Evolutionary conservation across 2,329 filamentous ascomycete genomes (phyloP), one percentile per base, ranked within the genome.

Genomic region (Trichoderma sp.): DNA sequence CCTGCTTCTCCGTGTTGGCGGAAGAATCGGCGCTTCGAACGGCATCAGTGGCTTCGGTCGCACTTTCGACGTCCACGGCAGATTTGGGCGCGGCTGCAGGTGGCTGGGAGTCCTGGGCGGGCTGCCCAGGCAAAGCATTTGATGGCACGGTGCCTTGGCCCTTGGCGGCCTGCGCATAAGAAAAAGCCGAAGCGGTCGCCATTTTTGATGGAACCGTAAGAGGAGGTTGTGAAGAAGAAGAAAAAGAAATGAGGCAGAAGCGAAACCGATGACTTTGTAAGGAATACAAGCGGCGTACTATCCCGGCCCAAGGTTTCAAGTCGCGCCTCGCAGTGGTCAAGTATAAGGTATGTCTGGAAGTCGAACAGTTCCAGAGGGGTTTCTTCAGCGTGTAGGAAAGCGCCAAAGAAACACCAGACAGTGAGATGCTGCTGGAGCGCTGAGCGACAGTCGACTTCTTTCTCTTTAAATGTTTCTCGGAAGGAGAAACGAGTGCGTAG

Each of bases 81-180:
- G 72, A 72, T 66, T 75, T 72, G 64, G 73, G 72, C 61, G 76
- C 74, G 53, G 76, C 72, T 37, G 73, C 70, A 59, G 72, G 69
- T 29, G 76, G 69, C 69, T 78, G 75, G 35, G 74, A 50, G 35
- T 73, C 74, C 70, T 76, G 74, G 52, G 71, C 61, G 53, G 69
- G 69, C 35, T 71, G 69, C 52, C 73, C 74, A 64, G 73, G 48
- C n/a, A 72, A 64, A 52, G 74, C 68, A 71, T 71, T 76, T 68
- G 76, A 76, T 32, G 75, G 77, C 70, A 74, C 74, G 66, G 77
- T 70, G 71, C 86, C 82, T 74, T 90, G 87, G 76, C 94, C 93
- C 80, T 95, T 95, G 69, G 94, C 94, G 76, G 94, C 94, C 85
- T 97, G 93, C 75, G 94, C 94, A 80, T 98, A 98, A 69, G 94